phyloP scores from a whole-genome alignment of 1,284 basidiomycete genomes.

The Baeospora myosura region DNA sequence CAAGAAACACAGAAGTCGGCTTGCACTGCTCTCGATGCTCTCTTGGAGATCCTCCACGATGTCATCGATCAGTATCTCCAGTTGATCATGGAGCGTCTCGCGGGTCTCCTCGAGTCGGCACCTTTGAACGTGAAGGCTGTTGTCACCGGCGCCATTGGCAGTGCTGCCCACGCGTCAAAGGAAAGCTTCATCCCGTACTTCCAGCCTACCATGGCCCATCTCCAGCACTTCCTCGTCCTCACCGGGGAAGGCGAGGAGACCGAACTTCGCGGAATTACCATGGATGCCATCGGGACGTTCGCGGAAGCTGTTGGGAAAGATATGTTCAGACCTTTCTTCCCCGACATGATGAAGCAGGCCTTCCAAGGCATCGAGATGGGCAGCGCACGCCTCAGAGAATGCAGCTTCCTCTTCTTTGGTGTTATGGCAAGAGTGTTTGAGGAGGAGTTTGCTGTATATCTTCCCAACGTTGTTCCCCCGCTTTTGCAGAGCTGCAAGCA shows the following conservation, averaged over 20 bases:
- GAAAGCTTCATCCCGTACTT: constrained; percentile 93
- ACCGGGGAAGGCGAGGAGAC: constrained; percentile 83
- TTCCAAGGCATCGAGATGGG: constrained; percentile 89
- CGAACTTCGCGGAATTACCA: constrained; percentile 94
- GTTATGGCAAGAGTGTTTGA: constrained; percentile 96
- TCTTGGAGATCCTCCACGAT: constrained; percentile 92
- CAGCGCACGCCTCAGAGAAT: constrained; percentile 86
- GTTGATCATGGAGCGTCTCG: constrained; percentile 93
- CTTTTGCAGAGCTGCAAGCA: constrained; percentile 85
- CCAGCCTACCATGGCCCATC: constrained; percentile 82
- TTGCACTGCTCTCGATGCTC: constrained; percentile 93
- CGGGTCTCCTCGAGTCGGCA: constrained; percentile 82
- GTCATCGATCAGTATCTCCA: constrained; percentile 88
- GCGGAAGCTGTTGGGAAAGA: constrained; percentile 96
- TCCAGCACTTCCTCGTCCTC: constrained; percentile 83
- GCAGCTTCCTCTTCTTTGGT: constrained; percentile 97
- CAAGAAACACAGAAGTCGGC: constrained; percentile 85
- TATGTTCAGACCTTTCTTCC: constrained; percentile 91
- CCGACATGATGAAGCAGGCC: constrained; percentile 92
- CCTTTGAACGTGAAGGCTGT: constrained; percentile 88
- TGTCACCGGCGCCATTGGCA: constrained; percentile 96
- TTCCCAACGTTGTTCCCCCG: constrained; percentile 82
- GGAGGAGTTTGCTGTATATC: constrained; percentile 87
- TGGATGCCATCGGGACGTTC: constrained; percentile 97
- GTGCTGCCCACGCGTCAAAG: constrained; percentile 96